These are phyloP conservation scores for Rubia balearica DNA, from an alignment of 305 asterid species.

Conservation along the genomic window DNA sequence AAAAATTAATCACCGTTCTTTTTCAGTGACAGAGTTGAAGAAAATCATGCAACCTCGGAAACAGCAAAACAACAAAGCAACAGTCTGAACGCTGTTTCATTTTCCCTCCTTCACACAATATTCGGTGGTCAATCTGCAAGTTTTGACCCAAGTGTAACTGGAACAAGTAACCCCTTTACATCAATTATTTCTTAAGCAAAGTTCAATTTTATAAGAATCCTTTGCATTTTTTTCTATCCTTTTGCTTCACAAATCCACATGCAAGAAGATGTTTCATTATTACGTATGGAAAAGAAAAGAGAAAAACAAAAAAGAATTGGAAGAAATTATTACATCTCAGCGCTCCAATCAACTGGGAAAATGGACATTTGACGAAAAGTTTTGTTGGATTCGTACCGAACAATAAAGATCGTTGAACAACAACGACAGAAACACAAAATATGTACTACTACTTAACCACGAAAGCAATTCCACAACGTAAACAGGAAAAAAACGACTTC, in stretches of 20 bases:
- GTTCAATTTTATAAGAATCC: too few species aligned
- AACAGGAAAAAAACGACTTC: neutral
- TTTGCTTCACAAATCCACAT: too few species aligned
- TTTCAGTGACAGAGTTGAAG: neutral
- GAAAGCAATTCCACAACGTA: neutral
- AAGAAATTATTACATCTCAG: too few species aligned
- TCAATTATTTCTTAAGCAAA: too few species aligned
- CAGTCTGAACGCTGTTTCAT: neutral
- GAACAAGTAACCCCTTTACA: neutral
- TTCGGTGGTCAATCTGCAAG: neutral
- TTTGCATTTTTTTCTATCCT: too few species aligned
- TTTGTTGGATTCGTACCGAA: neutral
- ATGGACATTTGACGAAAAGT: neutral
- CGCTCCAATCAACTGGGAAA: too few species aligned
- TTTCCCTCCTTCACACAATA: neutral
- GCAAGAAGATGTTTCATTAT: too few species aligned
- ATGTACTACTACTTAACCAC: neutral
- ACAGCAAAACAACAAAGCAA: neutral
- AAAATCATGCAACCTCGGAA: conserved; percentile 11
- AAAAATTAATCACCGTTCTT: neutral
- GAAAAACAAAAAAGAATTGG: too few species aligned
- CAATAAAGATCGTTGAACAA: too few species aligned
- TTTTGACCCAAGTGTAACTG: neutral
- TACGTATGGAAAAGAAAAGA: too few species aligned
- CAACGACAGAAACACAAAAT: neutral